Base-by-base conservation (phyloP, 768 basidiomycete genomes). In the Amanita jacksonii region DNA sequence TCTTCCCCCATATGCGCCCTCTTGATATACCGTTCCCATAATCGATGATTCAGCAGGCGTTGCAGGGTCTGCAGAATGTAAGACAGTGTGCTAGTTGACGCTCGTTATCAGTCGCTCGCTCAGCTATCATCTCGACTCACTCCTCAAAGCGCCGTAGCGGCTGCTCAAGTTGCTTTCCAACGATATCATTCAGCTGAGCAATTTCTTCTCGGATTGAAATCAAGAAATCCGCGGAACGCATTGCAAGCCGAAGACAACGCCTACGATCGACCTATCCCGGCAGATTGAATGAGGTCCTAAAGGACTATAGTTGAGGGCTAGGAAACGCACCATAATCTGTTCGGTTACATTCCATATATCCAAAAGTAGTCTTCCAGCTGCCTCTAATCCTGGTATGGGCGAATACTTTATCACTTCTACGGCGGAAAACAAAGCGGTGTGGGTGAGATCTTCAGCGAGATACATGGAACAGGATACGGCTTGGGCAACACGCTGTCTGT, bases 21-120 rank as follows among this genome's bases (percentile, higher is more conserved):
- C 52, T 72, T 72, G 32, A 81, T 61, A 54, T 79, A 83, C 5
- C 78, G 67, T 56, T 77, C 60, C 81, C 81, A 1, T 79, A 73
- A 7, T 76, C 59, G 52, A 67, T 68, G 3, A 65, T 51, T 10
- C 42, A n/a, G n/a, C n/a, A n/a, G 39, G 37, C 15, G 43, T 5
- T 27, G 31, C 19, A 41, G 13, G 24, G 43, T 27, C 40, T 33
- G 22, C 31, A 47, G 41, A 20, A 20, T 13, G 7, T 25, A 25
- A 36, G 9, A 7, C 20, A 9, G n/a, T 8, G 24, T 41, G 2
- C 40, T 41, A n/a, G 7, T 7, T 23, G 4, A 39, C 9, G 15
- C 12, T n/a, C 12, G 12, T 23, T 12, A 7, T 4, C 16, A 39
- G n/a, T 9, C n/a, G 10, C 6, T 16, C 3, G 22, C 3, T 4